phyloP scores from a whole-genome alignment of 164 flowering plant genomes.

The Sedum album region DNA sequence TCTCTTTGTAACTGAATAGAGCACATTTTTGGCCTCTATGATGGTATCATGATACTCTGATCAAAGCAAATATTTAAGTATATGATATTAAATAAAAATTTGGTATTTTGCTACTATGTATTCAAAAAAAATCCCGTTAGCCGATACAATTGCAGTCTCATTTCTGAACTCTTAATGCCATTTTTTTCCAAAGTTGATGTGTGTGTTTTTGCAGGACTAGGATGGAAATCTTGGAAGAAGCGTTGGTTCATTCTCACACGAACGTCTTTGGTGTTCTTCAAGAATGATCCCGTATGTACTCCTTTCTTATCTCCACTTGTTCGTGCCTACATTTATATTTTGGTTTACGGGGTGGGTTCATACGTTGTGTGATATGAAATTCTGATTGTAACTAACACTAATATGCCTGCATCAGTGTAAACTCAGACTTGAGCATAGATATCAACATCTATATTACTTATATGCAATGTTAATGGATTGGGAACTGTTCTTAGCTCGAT shows the following conservation, averaged over 20 bases:
- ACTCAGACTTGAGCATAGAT: background rate
- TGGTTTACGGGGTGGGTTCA: background rate
- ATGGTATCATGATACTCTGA: no score
- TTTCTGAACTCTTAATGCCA: no score
- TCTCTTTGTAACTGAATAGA: no score
- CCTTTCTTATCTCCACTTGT: background rate
- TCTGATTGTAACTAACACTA: no score
- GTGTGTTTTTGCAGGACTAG: conserved; percentile 53
- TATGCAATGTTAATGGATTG: background rate
- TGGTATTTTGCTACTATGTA: no score
- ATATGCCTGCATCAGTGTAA: background rate
- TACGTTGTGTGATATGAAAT: background rate
- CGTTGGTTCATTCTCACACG: conserved; percentile 98
- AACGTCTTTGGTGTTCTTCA: conserved; percentile 92
- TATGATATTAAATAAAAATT: no score
- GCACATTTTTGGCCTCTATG: no score
- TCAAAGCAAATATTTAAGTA: no score
- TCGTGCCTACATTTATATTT: background rate
- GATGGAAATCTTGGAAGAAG: conserved; percentile 99
- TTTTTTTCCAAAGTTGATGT: no score
- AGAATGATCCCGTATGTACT: conserved; percentile 87
- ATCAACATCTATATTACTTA: background rate
- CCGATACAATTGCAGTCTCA: no score
- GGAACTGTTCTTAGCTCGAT: background rate
- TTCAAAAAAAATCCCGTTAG: no score